These are phyloP conservation scores for Phytophthora melonis DNA, from an alignment of 352 stramenopile genomes.

Conservation along the genomic window DNA sequence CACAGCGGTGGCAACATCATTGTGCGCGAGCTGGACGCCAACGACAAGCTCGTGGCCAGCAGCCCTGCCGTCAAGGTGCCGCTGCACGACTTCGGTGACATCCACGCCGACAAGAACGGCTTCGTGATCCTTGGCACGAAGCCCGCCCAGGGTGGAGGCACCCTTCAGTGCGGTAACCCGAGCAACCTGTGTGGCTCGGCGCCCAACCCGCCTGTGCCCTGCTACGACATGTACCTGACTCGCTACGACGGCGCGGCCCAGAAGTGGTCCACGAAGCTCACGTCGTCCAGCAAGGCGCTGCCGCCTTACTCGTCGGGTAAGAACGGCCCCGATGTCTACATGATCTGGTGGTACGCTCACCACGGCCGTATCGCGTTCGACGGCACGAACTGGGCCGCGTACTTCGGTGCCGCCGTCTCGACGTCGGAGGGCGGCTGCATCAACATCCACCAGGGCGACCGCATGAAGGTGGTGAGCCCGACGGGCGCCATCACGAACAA, in stretches of 20 bases:
- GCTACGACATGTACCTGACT: conserved; percentile 68
- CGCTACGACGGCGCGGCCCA: conserved; percentile 54
- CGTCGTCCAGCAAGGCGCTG: conserved; percentile 50
- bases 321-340: conserved; percentile 52
- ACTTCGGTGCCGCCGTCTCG: conserved; percentile 56
- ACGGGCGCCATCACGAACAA: conserved; percentile 37
- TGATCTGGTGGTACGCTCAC: conserved; percentile 73
- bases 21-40: conserved; percentile 52
- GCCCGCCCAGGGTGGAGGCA: conserved; percentile 55
- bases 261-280: conserved; percentile 62
- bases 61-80: conserved; percentile 40
- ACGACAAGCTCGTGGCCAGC: conserved; percentile 48
- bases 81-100: conserved; percentile 55
- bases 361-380: conserved; percentile 61
- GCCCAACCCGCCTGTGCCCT: conserved; percentile 39
- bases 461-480: conserved; percentile 60
- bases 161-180: conserved; percentile 61
- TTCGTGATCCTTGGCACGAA: conserved; percentile 59
- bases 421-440: conserved; percentile 57
- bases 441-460: conserved; percentile 70
- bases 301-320: conserved; percentile 54
- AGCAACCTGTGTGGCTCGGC: conserved; percentile 56
- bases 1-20: conserved; percentile 48
- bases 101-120: conserved; percentile 55
- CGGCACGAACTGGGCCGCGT: conserved; percentile 61